Percentiles rank a stretch among this genome's conserved stretches.
Conservation (phyloP, 768 basidiomycete genomes). For the Calocybe cyanea region DNA sequence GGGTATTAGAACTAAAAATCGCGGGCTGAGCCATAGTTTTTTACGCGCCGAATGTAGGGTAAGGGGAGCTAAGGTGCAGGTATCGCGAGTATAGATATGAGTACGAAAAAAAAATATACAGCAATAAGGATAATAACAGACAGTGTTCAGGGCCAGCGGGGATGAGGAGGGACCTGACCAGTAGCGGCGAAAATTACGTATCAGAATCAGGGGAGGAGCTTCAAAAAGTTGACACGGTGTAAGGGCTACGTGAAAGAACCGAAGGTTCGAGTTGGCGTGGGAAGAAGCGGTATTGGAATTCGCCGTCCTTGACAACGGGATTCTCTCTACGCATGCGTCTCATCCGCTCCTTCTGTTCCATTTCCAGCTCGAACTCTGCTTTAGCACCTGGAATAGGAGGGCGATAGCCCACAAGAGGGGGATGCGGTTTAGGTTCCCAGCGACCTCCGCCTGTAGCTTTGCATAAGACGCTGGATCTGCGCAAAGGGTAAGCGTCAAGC, state of each 20-base stretch:
- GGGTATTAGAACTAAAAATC: no score
- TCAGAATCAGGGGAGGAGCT: neutral
- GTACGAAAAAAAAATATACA: no score
- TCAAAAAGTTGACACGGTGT: conserved; percentile 60
- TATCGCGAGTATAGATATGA: no score
- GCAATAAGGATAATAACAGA: no score
- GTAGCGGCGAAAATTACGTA: neutral
- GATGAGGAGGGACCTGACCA: neutral
- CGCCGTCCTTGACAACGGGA: conserved; percentile 63
- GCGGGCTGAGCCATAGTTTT: no score
- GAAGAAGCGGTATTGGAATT: conserved; percentile 60
- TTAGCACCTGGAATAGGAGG: conserved; percentile 64
- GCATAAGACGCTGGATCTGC: conserved; percentile 62
- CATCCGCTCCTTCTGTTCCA: conserved; percentile 63
- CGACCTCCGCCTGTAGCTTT: conserved; percentile 79
- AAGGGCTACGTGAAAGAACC: conserved; percentile 41
- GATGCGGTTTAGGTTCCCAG: conserved; percentile 65
- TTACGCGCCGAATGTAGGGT: no score
- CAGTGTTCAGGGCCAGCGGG: conserved; percentile 4
- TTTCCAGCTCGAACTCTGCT: conserved; percentile 62
- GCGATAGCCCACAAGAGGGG: conserved; percentile 44
- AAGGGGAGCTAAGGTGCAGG: neutral
- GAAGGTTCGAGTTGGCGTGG: conserved; percentile 45
- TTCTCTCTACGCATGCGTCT: conserved; percentile 47
- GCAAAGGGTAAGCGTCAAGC: conserved; percentile 70